Evolutionary conservation across 352 stramenopile species (phyloP).

Genomic region (Globisporangium rhizosaccharum): DNA sequence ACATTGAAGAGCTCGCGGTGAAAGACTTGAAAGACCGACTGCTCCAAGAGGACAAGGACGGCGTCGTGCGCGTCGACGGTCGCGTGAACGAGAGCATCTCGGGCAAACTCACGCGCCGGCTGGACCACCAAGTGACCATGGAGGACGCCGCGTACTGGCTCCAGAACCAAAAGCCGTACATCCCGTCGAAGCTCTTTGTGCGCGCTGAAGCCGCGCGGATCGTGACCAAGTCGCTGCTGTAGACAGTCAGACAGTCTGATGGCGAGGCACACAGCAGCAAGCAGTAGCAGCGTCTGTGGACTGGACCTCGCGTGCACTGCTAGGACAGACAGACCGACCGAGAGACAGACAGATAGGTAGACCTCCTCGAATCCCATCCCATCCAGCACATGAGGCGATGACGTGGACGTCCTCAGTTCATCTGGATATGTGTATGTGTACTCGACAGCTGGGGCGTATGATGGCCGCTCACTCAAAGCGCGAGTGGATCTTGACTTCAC

Average conservation of each 20-base stretch:
- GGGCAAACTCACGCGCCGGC: constrained; percentile 34
- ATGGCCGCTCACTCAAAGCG: constrained; percentile 44
- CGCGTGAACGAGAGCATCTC: constrained; percentile 82
- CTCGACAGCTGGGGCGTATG: background rate
- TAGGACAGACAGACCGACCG: too few species aligned
- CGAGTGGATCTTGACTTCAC: constrained; percentile 62
- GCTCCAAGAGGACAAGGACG: constrained; percentile 70
- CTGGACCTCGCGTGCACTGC: background rate
- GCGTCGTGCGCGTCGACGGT: constrained; percentile 62
- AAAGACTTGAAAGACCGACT: constrained; percentile 83
- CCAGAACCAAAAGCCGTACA: constrained; percentile 78
- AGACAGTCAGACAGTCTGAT: background rate
- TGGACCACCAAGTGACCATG: constrained; percentile 75
- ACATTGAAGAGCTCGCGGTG: constrained; percentile 73
- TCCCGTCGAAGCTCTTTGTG: constrained; percentile 80
- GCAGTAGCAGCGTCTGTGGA: background rate
- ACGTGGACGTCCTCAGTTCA: too few species aligned
- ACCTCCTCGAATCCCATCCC: too few species aligned
- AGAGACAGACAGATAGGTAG: too few species aligned
- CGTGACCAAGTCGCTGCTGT: constrained; percentile 74
- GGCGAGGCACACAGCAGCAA: background rate
- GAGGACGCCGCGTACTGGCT: constrained; percentile 82
- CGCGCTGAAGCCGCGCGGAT: constrained; percentile 75
- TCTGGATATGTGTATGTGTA: background rate
- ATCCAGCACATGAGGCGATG: too few species aligned